Percentiles rank a stretch among this genome's conserved stretches.
phyloP scores from a whole-genome alignment of 176 grass and related monocot genomes.

The Pontederia paniculata region DNA sequence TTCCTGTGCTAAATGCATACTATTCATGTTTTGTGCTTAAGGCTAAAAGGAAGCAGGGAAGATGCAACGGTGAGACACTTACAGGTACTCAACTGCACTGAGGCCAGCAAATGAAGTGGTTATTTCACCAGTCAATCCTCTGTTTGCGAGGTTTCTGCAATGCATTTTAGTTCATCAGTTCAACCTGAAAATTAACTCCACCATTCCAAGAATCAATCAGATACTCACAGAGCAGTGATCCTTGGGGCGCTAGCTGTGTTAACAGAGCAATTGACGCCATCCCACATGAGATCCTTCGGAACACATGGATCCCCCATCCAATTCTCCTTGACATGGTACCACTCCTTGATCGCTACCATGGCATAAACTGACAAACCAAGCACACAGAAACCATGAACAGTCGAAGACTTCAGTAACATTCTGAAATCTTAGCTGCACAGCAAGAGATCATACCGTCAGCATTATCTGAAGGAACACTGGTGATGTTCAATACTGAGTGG shows the following conservation, averaged over 20 bases:
- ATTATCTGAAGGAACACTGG: constrained; percentile 11
- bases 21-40: no score
- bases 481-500: constrained; percentile 26
- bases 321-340: constrained; percentile 17
- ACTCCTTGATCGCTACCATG: constrained; percentile 18
- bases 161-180: neutral
- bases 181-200: no score
- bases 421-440: no score
- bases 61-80: constrained; percentile 8
- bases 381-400: neutral
- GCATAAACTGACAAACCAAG: constrained; percentile 11
- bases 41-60: no score
- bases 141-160: constrained; percentile 19
- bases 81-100: constrained; percentile 21
- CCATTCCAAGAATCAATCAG: neutral
- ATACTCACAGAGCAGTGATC: constrained; percentile 27
- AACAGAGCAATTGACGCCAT: constrained; percentile 18
- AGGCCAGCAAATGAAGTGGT: constrained; percentile 20
- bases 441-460: constrained; percentile 25
- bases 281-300: constrained; percentile 15
- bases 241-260: constrained; percentile 8
- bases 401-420: neutral
- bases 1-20: no score
- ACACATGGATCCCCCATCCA: constrained; percentile 34
- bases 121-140: constrained; percentile 14